Evolutionary conservation across 2,329 filamentous ascomycete species (phyloP).

Genomic region (Beauveria varroae): DNA sequence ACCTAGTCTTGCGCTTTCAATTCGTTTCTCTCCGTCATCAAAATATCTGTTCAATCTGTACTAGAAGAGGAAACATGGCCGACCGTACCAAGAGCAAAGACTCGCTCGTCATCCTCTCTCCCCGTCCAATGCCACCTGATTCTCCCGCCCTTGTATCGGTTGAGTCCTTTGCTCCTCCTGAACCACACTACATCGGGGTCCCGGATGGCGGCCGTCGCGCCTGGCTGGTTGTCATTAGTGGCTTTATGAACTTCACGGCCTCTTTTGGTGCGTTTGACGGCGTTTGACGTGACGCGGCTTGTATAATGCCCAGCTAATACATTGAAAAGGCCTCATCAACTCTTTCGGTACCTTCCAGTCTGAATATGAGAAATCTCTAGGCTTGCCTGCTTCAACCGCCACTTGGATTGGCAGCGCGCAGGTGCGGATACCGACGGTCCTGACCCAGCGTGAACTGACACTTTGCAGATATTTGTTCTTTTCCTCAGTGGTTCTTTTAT

Average conservation of each 20-base stretch:
- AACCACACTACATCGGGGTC: conserved; percentile 3
- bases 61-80: background rate
- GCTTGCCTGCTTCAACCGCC: conserved; percentile 25
- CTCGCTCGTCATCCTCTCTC: conserved; percentile 1
- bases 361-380: conserved; percentile 35
- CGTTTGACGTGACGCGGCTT: background rate
- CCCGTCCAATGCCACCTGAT: conserved; percentile 4
- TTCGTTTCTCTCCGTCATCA: too few species aligned
- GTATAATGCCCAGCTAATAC: background rate
- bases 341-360: conserved; percentile 50
- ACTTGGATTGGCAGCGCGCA: conserved; percentile 35
- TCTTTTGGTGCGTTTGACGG: conserved; percentile 20
- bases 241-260: conserved; percentile 22
- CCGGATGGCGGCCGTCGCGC: conserved; percentile 22
- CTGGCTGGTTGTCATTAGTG: conserved; percentile 26
- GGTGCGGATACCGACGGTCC: conserved; percentile 11
- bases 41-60: background rate
- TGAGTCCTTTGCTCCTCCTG: background rate
- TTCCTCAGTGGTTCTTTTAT: conserved; percentile 30
- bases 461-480: conserved; percentile 30
- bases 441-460: conserved; percentile 3
- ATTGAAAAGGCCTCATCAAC: conserved; percentile 21
- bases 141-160: background rate
- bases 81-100: background rate
- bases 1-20: background rate